Conservation (phyloP, 257 asterid genomes). For the Handroanthus guayacan region DNA sequence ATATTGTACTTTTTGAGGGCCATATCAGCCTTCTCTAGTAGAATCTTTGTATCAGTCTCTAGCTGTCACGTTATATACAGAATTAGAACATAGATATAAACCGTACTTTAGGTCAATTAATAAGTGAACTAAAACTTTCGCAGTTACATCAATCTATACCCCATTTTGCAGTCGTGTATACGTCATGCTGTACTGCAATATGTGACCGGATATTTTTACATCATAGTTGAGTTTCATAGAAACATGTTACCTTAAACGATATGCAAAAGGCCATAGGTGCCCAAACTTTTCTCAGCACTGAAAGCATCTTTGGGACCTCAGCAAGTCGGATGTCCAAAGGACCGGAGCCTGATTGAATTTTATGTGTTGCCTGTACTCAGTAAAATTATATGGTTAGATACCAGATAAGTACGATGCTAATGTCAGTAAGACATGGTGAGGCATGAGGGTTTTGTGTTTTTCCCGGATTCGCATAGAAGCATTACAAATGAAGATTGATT, state of each 20-base stretch:
- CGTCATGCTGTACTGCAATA: too few species aligned
- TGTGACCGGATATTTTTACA: too few species aligned
- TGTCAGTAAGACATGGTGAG: neutral
- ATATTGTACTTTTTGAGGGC: constrained; percentile 79
- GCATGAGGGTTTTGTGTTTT: too few species aligned
- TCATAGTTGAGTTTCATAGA: neutral
- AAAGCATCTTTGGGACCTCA: constrained; percentile 95
- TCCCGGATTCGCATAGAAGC: neutral
- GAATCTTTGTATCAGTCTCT: constrained; percentile 87
- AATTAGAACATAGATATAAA: neutral
- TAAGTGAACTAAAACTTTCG: neutral
- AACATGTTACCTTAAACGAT: constrained; percentile 78
- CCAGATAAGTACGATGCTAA: neutral
- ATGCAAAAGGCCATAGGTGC: constrained; percentile 92
- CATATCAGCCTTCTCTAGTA: constrained; percentile 75
- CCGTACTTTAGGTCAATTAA: neutral
- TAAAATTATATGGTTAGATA: neutral
- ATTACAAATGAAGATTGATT: neutral
- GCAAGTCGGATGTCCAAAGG: constrained; percentile 92
- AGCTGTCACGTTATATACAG: constrained; percentile 50
- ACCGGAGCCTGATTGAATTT: constrained; percentile 92
- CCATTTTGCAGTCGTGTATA: too few species aligned
- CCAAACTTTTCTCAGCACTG: constrained; percentile 85
- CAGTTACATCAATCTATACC: too few species aligned
- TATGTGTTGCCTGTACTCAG: constrained; percentile 66